phyloP scores from a whole-genome alignment of 495 filamentous ascomycete genomes.

The Cudoniella acicularis region DNA sequence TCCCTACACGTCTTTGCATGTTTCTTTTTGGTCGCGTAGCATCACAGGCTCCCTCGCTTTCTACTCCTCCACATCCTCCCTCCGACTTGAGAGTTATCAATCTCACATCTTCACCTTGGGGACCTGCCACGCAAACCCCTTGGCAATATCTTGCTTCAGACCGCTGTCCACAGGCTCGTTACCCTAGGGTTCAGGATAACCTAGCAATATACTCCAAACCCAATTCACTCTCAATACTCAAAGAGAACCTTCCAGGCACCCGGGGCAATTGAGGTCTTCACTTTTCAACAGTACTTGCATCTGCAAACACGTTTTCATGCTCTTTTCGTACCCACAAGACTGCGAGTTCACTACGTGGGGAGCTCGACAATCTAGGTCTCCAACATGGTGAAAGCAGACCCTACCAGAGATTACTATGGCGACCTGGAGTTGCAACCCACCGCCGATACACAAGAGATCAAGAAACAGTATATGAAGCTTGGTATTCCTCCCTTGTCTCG shows the following conservation, averaged over 20 bases:
- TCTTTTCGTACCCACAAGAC: neutral
- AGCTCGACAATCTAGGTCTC: neutral
- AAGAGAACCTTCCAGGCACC: too few species aligned
- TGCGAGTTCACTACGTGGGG: neutral
- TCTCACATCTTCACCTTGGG: neutral
- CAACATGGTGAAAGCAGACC: constrained; percentile 73
- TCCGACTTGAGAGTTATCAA: too few species aligned
- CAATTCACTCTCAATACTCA: too few species aligned
- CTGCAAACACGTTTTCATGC: neutral
- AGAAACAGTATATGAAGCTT: constrained; percentile 81
- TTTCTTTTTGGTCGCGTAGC: neutral
- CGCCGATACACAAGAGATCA: constrained; percentile 69
- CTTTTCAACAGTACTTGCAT: neutral
- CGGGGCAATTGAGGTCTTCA: neutral
- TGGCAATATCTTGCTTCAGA: too few species aligned
- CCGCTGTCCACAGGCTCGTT: too few species aligned
- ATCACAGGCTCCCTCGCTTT: neutral
- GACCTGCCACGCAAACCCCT: too few species aligned
- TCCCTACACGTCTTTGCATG: neutral
- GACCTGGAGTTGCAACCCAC: constrained; percentile 66
- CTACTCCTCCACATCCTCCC: neutral
- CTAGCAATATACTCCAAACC: too few species aligned
- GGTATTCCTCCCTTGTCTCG: constrained; percentile 43
- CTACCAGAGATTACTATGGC: constrained; percentile 77
- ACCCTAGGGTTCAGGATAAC: too few species aligned